Base-by-base conservation (phyloP, 2,329 filamentous ascomycete species). In the Eutypella sp. region DNA sequence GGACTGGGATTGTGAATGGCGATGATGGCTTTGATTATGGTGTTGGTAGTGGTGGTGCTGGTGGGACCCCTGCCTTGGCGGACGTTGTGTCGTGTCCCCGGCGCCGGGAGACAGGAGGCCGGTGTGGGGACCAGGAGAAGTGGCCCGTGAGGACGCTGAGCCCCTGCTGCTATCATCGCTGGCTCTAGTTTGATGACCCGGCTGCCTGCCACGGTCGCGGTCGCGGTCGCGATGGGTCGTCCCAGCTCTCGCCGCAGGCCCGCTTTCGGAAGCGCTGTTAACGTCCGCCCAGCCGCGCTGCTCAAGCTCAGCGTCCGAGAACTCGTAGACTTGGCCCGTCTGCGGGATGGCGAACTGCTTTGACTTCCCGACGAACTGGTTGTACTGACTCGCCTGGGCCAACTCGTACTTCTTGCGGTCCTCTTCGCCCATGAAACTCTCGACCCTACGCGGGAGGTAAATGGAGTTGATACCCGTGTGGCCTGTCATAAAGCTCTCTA, bases 381-480 rank as follows among this genome's bases (percentile, higher is more conserved):
- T 67, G 29, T 67, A 59, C 55, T 77, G 75, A 46, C 66, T 74
- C 36, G 76, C 74, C 59, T 86, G 85, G 2, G 84, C 82, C 57
- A 87, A 77, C 57, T 82, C 77, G 60, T 90, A 88, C 58, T 89
- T 86, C 52, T 76, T 78, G 29, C 81, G 78, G 59, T 92, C 87
- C 62, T 93, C 87, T 6, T 85, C 82, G 51, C 81, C 81, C 79
- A 95, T 87, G 57, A 92, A 80, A 57, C 78, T 86, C 57, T 91
- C 85, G 40, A 90, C 81, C 36, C 80, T 74, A 11, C 80, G 76
- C 1, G 86, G 85, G 59, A 84, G 68, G 56, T 82, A 82, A 24
- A 89, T 73, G 0, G 81, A 84, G 54, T 80, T 77, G 41, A 66
- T 71, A 9, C 67, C 74, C 0, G 79, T 82, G 18, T 72, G 73